A percentile compares a stretch with the other conserved stretches of the same genome.
Evolutionary conservation across 2,329 filamentous ascomycete species (phyloP).

Genomic region (Trichoderma asperellum): DNA sequence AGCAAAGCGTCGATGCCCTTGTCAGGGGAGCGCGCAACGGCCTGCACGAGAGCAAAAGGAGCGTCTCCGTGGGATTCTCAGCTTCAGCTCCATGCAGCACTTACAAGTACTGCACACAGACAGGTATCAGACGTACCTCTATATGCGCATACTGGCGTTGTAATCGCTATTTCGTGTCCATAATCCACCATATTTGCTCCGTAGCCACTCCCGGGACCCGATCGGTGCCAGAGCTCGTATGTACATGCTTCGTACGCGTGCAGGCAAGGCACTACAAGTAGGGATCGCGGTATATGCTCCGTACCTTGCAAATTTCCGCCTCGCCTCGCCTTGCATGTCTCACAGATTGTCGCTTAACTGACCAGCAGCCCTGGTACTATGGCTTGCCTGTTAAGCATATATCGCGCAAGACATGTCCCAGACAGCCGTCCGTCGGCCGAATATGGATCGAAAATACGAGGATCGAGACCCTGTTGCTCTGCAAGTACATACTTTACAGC

Average conservation of each 20-base stretch:
- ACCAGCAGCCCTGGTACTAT: not conserved
- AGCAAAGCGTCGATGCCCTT: constrained; percentile 22
- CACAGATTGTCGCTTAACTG: constrained; percentile 18
- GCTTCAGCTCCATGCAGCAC: constrained; percentile 8
- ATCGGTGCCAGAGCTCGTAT: not conserved
- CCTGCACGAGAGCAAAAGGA: constrained; percentile 24
- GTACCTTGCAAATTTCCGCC: constrained; percentile 23
- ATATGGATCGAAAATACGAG: constrained; percentile 12
- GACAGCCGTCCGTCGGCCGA: not conserved
- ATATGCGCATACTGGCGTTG: constrained; percentile 3
- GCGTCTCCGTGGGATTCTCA: constrained; percentile 18
- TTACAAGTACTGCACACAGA: not conserved
- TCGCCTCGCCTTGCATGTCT: constrained; percentile 16
- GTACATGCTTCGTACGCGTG: constrained; percentile 1
- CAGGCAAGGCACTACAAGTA: not conserved
- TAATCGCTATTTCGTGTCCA: constrained; percentile 3
- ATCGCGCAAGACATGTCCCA: constrained; percentile 18
- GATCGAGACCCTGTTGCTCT: not conserved
- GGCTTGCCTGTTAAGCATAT: constrained; percentile 20
- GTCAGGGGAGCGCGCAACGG: constrained; percentile 21
- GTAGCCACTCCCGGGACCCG: constrained; percentile 13
- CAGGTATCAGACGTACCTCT: not conserved
- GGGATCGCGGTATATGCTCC: constrained; percentile 4
- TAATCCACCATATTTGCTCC: constrained; percentile 10
- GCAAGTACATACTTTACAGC: not conserved